phyloP scores from a whole-genome alignment of 2,329 filamentous ascomycete genomes.

The Pyrenophora teres region DNA sequence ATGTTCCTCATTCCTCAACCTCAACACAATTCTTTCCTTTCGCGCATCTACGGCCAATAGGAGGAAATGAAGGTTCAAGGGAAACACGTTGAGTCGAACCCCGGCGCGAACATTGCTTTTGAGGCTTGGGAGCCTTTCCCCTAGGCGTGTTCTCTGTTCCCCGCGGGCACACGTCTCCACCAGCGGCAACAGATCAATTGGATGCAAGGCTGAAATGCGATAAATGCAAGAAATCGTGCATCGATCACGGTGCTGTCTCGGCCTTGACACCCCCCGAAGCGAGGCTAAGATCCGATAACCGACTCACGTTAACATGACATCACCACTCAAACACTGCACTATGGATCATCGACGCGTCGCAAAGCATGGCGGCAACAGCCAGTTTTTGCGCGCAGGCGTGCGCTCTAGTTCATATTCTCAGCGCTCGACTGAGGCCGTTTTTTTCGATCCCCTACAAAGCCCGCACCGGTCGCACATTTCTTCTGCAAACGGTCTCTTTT shows the following conservation, averaged over 20 bases:
- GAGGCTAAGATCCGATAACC: slow-evolving; percentile 13
- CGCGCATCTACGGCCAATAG: too few species aligned
- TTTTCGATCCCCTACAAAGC: slow-evolving; percentile 1
- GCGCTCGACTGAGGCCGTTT: slow-evolving; percentile 2
- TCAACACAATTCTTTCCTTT: too few species aligned
- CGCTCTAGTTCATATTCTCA: not conserved
- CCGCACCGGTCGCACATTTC: slow-evolving; percentile 3
- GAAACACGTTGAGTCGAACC: too few species aligned
- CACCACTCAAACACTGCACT: slow-evolving; percentile 21
- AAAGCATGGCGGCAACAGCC: slow-evolving; percentile 13
- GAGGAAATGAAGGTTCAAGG: too few species aligned
- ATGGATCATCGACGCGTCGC: slow-evolving; percentile 11
- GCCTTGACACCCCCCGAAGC: slow-evolving; percentile 19
- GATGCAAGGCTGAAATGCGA: slow-evolving; percentile 15
- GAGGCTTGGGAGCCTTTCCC: not conserved
- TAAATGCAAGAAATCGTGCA: slow-evolving; percentile 5
- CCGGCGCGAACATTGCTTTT: not conserved
- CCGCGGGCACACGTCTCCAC: slow-evolving; percentile 15
- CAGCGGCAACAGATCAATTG: slow-evolving; percentile 5
- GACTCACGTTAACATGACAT: slow-evolving; percentile 22
- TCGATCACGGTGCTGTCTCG: slow-evolving; percentile 20
- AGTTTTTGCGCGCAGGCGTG: slow-evolving; percentile 8
- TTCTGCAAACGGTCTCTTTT: slow-evolving; percentile 1
- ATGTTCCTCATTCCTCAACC: not conserved
- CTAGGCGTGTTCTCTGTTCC: slow-evolving; percentile 1